Conservation (phyloP, 306 rosid species). For the Pterocarpus santalinus region DNA sequence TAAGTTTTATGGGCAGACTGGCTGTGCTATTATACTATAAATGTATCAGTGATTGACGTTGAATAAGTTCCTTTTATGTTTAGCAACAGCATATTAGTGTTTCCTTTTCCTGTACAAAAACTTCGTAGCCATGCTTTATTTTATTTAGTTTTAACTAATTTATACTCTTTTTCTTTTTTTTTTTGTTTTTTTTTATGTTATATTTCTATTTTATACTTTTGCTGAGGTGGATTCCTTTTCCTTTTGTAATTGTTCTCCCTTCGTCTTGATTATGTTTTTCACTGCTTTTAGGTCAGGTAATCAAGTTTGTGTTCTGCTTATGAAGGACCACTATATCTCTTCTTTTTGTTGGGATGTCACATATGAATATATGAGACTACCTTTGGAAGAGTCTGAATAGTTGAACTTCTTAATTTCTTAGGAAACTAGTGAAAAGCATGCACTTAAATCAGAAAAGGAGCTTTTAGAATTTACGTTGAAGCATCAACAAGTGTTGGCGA, state of each 20-base stretch:
- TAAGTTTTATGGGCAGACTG: background rate
- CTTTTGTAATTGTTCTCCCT: background rate
- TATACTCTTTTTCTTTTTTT: no score
- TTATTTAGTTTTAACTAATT: background rate
- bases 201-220: background rate
- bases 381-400: conserved; percentile 26
- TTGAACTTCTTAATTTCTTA: conserved; percentile 49
- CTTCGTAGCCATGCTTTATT: background rate
- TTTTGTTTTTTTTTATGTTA: no score
- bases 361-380: conserved; percentile 10
- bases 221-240: background rate
- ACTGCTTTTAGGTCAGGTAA: conserved; percentile 32
- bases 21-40: background rate
- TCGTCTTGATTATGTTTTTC: background rate
- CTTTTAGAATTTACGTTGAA: conserved; percentile 85
- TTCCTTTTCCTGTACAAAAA: background rate
- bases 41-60: background rate
- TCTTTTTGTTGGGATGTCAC: conserved; percentile 23
- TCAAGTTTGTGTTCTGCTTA: conserved; percentile 34
- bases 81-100: background rate
- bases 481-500: conserved; percentile 87
- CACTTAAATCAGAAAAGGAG: conserved; percentile 89
- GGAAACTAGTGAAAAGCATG: conserved; percentile 84
- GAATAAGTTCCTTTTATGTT: background rate
- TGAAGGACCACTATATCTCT: background rate